phyloP scores from a whole-genome alignment of 176 grass and related monocot genomes.

The Rhynchospora pubera region DNA sequence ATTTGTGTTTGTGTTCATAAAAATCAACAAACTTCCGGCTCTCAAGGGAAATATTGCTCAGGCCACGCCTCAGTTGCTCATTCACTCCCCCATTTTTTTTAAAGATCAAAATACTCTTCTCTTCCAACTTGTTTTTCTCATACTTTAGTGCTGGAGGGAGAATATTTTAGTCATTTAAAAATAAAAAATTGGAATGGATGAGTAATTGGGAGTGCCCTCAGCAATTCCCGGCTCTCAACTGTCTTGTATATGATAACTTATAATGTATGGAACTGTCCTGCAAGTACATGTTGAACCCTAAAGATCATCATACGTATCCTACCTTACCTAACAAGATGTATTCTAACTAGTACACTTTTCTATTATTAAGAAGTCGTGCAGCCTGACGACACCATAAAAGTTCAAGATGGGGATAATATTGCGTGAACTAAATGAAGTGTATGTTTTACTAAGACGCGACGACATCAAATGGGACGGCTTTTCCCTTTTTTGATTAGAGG shows the following conservation, averaged over 20 bases:
- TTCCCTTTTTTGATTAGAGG: neutral
- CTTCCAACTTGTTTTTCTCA: too few species aligned
- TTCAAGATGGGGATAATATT: neutral
- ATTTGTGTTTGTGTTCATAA: neutral
- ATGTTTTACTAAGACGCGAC: neutral
- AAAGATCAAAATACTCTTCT: too few species aligned
- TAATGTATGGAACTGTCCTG: neutral
- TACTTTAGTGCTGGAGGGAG: too few species aligned
- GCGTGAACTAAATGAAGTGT: neutral
- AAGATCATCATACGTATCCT: neutral
- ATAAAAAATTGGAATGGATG: too few species aligned
- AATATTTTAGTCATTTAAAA: too few species aligned
- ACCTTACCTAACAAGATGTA: slow-evolving; percentile 2
- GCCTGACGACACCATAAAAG: neutral
- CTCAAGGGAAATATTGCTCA: too few species aligned
- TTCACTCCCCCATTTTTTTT: too few species aligned
- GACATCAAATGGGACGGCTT: too few species aligned
- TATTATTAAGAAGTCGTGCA: neutral
- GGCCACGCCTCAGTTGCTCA: too few species aligned
- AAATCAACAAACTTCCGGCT: neutral
- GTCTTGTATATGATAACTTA: neutral
- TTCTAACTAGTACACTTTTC: neutral
- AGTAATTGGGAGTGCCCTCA: too few species aligned
- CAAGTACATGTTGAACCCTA: neutral
- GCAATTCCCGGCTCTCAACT: too few species aligned